Percentiles rank a stretch among this genome's conserved stretches.
Conservation (phyloP, 1,284 basidiomycete genomes). For the Ustilago curta region DNA sequence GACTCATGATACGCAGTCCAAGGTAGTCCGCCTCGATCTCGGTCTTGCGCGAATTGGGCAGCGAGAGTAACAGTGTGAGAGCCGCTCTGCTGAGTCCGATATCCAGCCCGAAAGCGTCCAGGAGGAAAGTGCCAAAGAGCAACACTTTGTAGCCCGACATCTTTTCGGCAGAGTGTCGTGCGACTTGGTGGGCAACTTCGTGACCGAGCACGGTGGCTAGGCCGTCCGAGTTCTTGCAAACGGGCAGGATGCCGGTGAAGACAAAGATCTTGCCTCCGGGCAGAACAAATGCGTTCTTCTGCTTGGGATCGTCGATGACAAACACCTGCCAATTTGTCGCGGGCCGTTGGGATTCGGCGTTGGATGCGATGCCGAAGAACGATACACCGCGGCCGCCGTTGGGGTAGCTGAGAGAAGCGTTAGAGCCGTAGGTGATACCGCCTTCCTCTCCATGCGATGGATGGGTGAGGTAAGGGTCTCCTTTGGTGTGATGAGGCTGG, state of each 20-base stretch:
- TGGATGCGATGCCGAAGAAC: conserved; percentile 14
- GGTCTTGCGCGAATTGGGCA: conserved; percentile 85
- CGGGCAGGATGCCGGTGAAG: conserved; percentile 85
- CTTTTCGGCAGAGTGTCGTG: conserved; percentile 61
- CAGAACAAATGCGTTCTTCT: conserved; percentile 82
- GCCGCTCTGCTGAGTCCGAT: conserved; percentile 64
- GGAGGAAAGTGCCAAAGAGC: conserved; percentile 36
- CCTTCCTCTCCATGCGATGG: conserved; percentile 45
- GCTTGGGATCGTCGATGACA: conserved; percentile 80
- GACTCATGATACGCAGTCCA: conserved; percentile 74
- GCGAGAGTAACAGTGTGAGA: conserved; percentile 75
- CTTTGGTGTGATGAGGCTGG: conserved; percentile 37
- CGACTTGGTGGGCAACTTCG: conserved; percentile 80
- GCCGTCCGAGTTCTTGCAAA: conserved; percentile 82
- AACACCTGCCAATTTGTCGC: conserved; percentile 77
- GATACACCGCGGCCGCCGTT: conserved; percentile 5
- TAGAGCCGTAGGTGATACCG: conserved; percentile 41
- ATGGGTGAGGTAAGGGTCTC: conserved; percentile 34
- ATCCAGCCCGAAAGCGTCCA: conserved; percentile 58
- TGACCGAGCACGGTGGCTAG: conserved; percentile 88
- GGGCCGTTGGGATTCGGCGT: conserved; percentile 2
- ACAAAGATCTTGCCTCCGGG: conserved; percentile 84
- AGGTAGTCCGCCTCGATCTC: conserved; percentile 84
- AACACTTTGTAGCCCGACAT: conserved; percentile 65
- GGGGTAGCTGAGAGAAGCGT: background rate